These are phyloP conservation scores for Phytophthora nicotianae DNA, from an alignment of 352 stramenopile species.

Conservation along the genomic window DNA sequence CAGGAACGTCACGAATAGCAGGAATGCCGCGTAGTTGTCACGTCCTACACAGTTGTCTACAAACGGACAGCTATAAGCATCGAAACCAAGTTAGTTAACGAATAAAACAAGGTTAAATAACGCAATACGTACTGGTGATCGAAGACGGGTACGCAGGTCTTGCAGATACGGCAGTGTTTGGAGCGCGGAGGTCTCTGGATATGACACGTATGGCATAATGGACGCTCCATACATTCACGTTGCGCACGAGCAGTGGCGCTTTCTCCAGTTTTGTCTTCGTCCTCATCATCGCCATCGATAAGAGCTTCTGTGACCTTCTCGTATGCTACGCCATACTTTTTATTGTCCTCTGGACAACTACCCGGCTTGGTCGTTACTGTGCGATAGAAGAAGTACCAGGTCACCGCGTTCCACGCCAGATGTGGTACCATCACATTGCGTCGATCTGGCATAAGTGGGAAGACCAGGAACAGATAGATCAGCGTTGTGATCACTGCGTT, in stretches of 20 bases:
- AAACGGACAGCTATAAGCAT: conserved; percentile 90
- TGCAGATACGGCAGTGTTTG: conserved; percentile 92
- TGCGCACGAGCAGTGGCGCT: conserved; percentile 25
- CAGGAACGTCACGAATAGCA: conserved; percentile 63
- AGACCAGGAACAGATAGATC: conserved; percentile 57
- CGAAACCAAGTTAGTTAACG: conserved; percentile 13
- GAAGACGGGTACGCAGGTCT: conserved; percentile 95
- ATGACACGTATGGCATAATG: conserved; percentile 86
- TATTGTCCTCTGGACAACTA: conserved; percentile 42
- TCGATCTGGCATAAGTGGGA: conserved; percentile 61
- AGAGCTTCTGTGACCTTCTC: conserved; percentile 57
- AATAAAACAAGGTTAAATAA: neutral
- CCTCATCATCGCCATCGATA: conserved; percentile 27
- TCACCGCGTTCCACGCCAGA: conserved; percentile 59
- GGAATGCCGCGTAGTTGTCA: conserved; percentile 95
- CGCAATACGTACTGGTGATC: conserved; percentile 94
- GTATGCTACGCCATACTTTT: conserved; percentile 55
- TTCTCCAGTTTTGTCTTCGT: conserved; percentile 23
- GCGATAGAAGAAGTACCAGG: conserved; percentile 70
- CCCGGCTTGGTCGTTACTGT: conserved; percentile 67
- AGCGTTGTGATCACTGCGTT: conserved; percentile 52
- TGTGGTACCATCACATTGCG: conserved; percentile 66
- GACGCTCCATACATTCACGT: conserved; percentile 52
- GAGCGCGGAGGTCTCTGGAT: conserved; percentile 75
- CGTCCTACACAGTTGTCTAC: conserved; percentile 99